Base-by-base conservation (phyloP, 371 early-diverging fungal species). In the Thermomucor indicae-seudaticae region DNA sequence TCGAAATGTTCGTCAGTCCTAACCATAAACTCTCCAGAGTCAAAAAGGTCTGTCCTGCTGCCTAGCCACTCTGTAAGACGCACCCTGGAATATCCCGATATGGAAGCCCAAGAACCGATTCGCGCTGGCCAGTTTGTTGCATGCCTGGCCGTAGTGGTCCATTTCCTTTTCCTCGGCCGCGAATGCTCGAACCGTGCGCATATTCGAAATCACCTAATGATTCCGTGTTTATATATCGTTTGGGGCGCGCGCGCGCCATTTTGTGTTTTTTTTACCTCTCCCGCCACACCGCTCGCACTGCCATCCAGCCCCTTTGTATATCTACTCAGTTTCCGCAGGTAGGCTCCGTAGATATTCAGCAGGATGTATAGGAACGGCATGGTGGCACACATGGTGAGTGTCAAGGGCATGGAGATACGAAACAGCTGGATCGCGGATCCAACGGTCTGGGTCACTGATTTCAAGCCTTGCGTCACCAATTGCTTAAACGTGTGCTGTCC, bases 61-160 rank as follows among this genome's bases (percentile, higher is more conserved):
- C n/a, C n/a, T n/a, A n/a, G n/a, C n/a, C n/a, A n/a, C 24, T 16
- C 6, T 25, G 20, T 6, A n/a, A 34, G 6, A 22, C n/a, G 11
- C 57, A 72, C 81, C 86, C 73, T 87, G 90, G 63, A 91, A 91
- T 4, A 84, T 48, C 6, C 90, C 92, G 61, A 90, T 85, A 55
- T 91, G 90, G 39, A 86, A 62, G 2, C 90, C 92, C 40, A 90
- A 72, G 2, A 66, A 44, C 23, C 55, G 62, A 47, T 78, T 82
- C 6, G 72, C 27, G 0, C 49, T 47, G 4, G 82, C 64, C 4
- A 80, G 75, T 11, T 60, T 53, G 2, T 38, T 47, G 22, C 80
- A 77, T 4, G 81, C 79, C 6, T 64, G 54, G 16, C 61, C 53
- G 49, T 86, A 88, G 48, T 75, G 67, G n/a, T 64, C 69, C 52